Evolutionary conservation across 345 rosid species (phyloP), one percentile per base, ranked within the genome.

Genomic region (Populus euphratica): DNA sequence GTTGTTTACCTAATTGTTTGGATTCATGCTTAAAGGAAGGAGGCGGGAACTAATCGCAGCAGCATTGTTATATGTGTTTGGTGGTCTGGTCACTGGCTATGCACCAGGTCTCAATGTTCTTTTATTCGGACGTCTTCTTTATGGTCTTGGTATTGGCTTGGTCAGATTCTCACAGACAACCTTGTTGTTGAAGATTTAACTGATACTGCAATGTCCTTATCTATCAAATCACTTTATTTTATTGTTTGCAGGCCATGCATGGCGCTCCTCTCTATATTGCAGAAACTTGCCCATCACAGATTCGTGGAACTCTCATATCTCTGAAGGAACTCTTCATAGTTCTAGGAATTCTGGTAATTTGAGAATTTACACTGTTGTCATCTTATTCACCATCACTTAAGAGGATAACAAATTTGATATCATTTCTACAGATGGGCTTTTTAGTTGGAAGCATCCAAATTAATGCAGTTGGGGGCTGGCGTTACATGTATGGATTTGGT

Each of bases 251-350:
- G 99, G 98, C 98, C 65, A 95, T 95, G 99, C 99, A 93, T 29
- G 99, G 99, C 36, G 98, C 97, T 86, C 99, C 99, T 61, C 93
- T 93, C 35, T 95, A 93, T 82, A 93, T 95, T 72, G 98, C 99
- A 69, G 98, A 95, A 86, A 95, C 99, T 73, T 95, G 98, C 77
- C 99, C 99, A 4, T 89, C 99, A 85, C 92, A 92, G 85, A 95
- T 93, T 80, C 96, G 96, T 69, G 99, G 99, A 87, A 95, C 98
- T 78, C 85, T 95, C 18, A 87, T 95, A 79, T 95, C 99, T 68
- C 86, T 95, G 8, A 93, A 93, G 79, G 98, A 93, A 80, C 94
- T 92, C 52, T 95, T 95, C 83, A 93, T 93, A 83, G 98, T 93
- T 70, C 81, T 93, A 62, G 98, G 99, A 74, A 95, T 95, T 82